Evolutionary conservation across 257 asterid species (phyloP), one percentile per base, ranked within the genome.

Genomic region (Jacaranda copaia): DNA sequence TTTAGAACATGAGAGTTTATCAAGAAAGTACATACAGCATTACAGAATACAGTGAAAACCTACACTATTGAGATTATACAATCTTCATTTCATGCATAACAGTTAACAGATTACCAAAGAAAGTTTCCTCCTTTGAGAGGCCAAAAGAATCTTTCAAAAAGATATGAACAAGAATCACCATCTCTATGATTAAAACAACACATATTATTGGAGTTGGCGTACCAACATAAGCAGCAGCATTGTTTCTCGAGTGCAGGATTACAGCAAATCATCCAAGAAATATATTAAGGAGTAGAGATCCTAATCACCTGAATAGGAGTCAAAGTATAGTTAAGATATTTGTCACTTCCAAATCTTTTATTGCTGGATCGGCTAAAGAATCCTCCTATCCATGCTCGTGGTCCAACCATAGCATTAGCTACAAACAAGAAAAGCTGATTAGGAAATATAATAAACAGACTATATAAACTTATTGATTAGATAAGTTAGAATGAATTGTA

Each of bases 361-460:
- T 84, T 86, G 87, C 74, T 78, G 48, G 91, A 53, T 77, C 96
- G 95, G 85, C 60, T 89, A 66, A 95, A 85, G 55, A 92, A 73
- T 87, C 96, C 98, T 84, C 98, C 99, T 83, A 95, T 83, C 98
- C 98, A 95, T 79, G 97, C 83, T 85, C 95, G 86, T 68, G 98
- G 94, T 82, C 97, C 96, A 85, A 91, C 98, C 99, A 95, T 95
- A 89, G 98, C 98, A 91, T 91, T 91, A 90, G 93, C 98, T 94
- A 78, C 83, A 83, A 79, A 73, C 59, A 68, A 42, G 40, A 83
- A 55, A 55, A 36, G 39, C 35, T 18, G 8, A 70, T 65, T 64
- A 79, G 38, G 52, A 70, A 61, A 25, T 49, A 57, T 49, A 57
- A 40, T 65, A 40, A 49, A 18, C 7, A 40, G 56, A 68, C 39